Evolutionary conservation across 306 rosid genomes (phyloP).

Genomic region (Canavalia gladiata): DNA sequence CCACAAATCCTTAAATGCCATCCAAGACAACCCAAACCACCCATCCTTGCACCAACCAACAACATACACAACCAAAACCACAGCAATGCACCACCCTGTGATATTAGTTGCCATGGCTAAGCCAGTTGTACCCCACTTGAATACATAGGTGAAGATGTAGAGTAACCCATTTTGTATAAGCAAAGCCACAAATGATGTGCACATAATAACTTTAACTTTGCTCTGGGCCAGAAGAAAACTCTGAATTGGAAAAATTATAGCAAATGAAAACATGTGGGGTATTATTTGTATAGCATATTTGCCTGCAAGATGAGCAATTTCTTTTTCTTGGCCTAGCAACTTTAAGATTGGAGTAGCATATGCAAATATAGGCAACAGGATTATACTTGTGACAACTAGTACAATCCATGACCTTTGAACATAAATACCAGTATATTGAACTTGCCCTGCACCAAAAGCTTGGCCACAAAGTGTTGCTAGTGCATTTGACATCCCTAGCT

Average conservation of each 20-base stretch:
- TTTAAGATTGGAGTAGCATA: constrained; percentile 70
- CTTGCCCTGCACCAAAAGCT: constrained; percentile 82
- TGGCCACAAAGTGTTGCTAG: constrained; percentile 81
- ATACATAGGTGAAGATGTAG: constrained; percentile 59
- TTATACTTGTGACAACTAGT: constrained; percentile 50
- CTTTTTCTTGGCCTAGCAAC: constrained; percentile 72
- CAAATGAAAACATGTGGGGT: constrained; percentile 72
- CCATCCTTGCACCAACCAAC: constrained; percentile 76
- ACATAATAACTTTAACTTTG: constrained; percentile 66
- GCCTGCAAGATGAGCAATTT: constrained; percentile 70
- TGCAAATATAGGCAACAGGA: constrained; percentile 62
- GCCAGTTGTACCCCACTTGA: constrained; percentile 65
- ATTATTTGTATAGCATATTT: constrained; percentile 56
- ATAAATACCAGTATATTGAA: constrained; percentile 66
- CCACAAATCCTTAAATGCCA: constrained; percentile 76
- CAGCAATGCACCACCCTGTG: constrained; percentile 57
- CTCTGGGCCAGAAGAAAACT: constrained; percentile 79
- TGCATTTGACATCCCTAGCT: constrained; percentile 78
- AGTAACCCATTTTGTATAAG: constrained; percentile 56
- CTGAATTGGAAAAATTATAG: constrained; percentile 60
- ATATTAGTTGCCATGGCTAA: constrained; percentile 70
- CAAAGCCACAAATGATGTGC: constrained; percentile 58
- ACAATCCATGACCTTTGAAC: constrained; percentile 80
- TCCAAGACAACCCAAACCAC: constrained; percentile 77
- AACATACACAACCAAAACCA: constrained; percentile 58